A percentile compares a stretch with the other conserved stretches of the same genome.
phyloP scores from a whole-genome alignment of 169 alveolate species.

The Eimeria sp. region DNA sequence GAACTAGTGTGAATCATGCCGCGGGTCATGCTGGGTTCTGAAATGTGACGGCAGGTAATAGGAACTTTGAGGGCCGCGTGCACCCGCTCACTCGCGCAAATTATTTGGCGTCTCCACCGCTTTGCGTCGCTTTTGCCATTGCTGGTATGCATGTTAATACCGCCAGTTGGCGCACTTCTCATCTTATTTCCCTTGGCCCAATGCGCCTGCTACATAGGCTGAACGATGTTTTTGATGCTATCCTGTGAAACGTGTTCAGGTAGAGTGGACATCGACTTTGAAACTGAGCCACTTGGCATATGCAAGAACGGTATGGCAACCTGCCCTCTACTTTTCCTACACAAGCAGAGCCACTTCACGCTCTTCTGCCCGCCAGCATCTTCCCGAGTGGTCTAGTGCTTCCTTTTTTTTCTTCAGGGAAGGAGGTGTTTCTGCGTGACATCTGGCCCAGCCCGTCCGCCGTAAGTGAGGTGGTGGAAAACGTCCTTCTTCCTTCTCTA shows the following conservation, averaged over 20 bases:
- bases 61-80: slow-evolving; percentile 98
- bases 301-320: slow-evolving; percentile 80
- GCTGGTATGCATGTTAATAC: slow-evolving; percentile 53
- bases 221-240: background rate
- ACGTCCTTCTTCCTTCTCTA: slow-evolving; percentile 94
- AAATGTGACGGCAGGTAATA: slow-evolving; percentile 92
- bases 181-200: background rate
- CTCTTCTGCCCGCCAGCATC: background rate
- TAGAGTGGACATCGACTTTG: slow-evolving; percentile 94
- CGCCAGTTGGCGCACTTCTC: background rate
- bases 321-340: background rate
- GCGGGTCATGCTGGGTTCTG: background rate
- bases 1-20: no score
- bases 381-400: background rate
- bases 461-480: slow-evolving; percentile 89
- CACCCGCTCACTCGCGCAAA: slow-evolving; percentile 98
- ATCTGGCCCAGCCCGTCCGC: slow-evolving; percentile 96
- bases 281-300: slow-evolving; percentile 94
- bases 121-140: slow-evolving; percentile 95
- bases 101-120: slow-evolving; percentile 98
- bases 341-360: background rate
- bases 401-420: slow-evolving; percentile 87
- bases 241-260: background rate
- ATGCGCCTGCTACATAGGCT: background rate
- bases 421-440: slow-evolving; percentile 94